Evolutionary conservation across 768 basidiomycete genomes (phyloP), one percentile per base, ranked within the genome.

Genomic region (Suillus occidentalis): DNA sequence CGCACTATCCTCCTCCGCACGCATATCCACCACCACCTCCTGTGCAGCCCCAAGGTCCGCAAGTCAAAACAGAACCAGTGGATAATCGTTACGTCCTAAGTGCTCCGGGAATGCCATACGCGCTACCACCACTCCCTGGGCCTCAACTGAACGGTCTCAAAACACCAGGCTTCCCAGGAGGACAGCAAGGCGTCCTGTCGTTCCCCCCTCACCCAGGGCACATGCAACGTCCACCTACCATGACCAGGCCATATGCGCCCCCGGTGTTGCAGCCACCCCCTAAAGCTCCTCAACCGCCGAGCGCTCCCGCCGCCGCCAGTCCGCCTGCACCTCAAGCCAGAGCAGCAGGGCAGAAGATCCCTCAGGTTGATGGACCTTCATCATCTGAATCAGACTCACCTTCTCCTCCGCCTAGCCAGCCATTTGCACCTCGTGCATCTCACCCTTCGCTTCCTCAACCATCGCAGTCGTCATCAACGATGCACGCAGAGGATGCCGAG

Each of bases 381-480:
- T 81, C 78, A 2, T 90, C 90, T 3, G 87, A 81, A 52, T 90
- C 89, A 1, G 90, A 87, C 28, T 87, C 89, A 28, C 84, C 90
- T 2, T 87, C 90, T 3, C 87, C 90, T 12, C 86, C 89, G n/a
- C 84, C 87, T 7, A 79, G 77, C 58, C 81, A 79, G 67, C 72
- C 78, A 36, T 91, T 88, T 69, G 91, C 89, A 18, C 89, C 92
- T 6, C 85, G 88, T 37, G 74, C 91, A 6, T 83, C 86, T 31
- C 91, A 92, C 69, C 92, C 90, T 0, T 92, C 90, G 16, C 76
- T 91, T 37, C 91, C 90, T n/a, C 90, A 90, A 72, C 81, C 82
- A 1, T 66, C 85, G 6, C 79, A 80, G 66, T 69, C 65, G 52
- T 74, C 82, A 13, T 68, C 79, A 16, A 69, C 81, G 14, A 69